Evolutionary conservation across 2,329 filamentous ascomycete species (phyloP), one percentile per base, ranked within the genome.

Genomic region (Penicillium verrucosum): DNA sequence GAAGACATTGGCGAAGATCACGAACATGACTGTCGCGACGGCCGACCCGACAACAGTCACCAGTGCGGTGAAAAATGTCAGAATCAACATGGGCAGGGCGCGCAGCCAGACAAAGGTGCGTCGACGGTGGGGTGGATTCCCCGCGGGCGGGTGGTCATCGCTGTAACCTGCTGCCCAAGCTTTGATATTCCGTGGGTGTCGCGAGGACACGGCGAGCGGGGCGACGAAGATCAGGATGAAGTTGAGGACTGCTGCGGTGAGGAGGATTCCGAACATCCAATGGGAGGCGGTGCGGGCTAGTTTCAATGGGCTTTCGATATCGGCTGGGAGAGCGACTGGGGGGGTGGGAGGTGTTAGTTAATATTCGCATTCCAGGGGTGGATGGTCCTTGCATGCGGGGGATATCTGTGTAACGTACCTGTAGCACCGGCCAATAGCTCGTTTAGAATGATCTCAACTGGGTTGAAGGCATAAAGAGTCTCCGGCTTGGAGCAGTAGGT

Each of bases 191-290:
- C 74, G 71, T 2, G 72, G 68, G 14, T 73, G 70, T 23, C 74
- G 74, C 0, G 71, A 72, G 36, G 76, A 78, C 32, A 78, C 71
- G 9, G 74, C 88, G 64, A 76, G 80, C 66, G 70, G 88, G 73
- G 74, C 75, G 54, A 87, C 64, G 69, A 92, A 83, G 59, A 94
- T 84, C 64, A 92, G 83, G 64, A 92, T 69, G 68, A 89, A 87
- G 70, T 85, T 85, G 68, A 96, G 78, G 65, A 87, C 80, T 42
- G 85, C 80, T 48, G 85, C 87, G 8, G 86, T 81, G 47, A 97
- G 77, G 81, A 95, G 96, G 74, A 93, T 87, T 60, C 84, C 89
- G 69, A 95, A 96, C 92, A 97, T 96, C 82, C 89, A 84, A 68
- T 89, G 83, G 9, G 89, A 93, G 45, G 87, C 89, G 57, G 88